Evolutionary conservation across 2,329 filamentous ascomycete genomes (phyloP), one percentile per base, ranked within the genome.

Genomic region (Immersiporthe knoxdaviesiana): DNA sequence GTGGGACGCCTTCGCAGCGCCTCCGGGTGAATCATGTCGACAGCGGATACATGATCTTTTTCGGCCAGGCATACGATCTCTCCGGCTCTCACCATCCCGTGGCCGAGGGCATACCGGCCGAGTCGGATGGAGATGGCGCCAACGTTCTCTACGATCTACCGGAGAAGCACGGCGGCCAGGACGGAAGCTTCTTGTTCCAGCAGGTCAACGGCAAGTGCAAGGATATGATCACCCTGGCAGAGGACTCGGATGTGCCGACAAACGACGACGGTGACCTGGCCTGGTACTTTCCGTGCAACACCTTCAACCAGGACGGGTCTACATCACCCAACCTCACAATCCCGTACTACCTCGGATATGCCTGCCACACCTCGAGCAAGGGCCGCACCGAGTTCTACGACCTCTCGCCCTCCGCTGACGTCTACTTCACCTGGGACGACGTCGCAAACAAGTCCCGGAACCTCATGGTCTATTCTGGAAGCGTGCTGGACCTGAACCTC

Each of bases 141-240:
- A 97, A 98, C 75, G 90, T 99, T 32, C 83, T 99, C 18, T 98
- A 89, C 76, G 94, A 97, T 77, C 82, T 97, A n/a, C 86, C 90
- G 0, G 87, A 91, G 74, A 92, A 92, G 76, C 89, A 95, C 74
- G 91, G 90, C 67, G 96, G 94, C n/a, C 87, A 92, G 79, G 97
- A 99, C 77, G 95, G 93, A 69, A 98, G 94, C 77, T 99, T 99
- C 78, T 82, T 99, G 76, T 99, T 99, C 81, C 96, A 99, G 78
- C 97, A 98, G 74, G 96, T 99, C 79, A 99, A 99, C 75, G 97
- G 96, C 62, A 92, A 92, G 72, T 99, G 96, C 86, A 99, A 98
- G 82, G 92, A 87, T 12, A 81, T 98, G 68, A 97, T 99, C 77
- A 97, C 88, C 0, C 80, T 85, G 10, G 88, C 91, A 1, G 77